phyloP scores from a whole-genome alignment of 805 yeast genomes.

The Priceomyces fermenticarens region DNA sequence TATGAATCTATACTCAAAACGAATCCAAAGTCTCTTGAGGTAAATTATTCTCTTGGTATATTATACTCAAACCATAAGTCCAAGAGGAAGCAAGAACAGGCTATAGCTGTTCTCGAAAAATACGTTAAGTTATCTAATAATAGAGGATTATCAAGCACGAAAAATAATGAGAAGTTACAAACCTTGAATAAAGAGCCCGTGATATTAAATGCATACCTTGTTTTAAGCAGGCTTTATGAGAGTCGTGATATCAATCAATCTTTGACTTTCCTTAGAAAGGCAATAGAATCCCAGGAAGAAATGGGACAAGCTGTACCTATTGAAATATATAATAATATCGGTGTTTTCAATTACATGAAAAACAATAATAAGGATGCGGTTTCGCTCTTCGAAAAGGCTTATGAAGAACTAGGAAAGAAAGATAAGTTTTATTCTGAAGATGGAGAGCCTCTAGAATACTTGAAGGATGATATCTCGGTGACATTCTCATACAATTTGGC shows the following conservation, averaged over 20 bases:
- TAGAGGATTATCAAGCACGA: conserved; percentile 27
- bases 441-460: conserved; percentile 26
- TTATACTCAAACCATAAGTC: conserved; percentile 53
- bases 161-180: conserved; percentile 17
- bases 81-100: conserved; percentile 43
- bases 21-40: conserved; percentile 69
- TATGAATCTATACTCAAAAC: conserved; percentile 71
- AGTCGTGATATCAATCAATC: conserved; percentile 64
- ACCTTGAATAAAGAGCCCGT: conserved; percentile 50
- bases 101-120: conserved; percentile 64
- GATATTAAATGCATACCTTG: conserved; percentile 60
- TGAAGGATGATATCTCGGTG: conserved; percentile 27
- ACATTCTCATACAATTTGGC: conserved; percentile 65
- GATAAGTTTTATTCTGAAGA: conserved; percentile 37
- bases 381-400: conserved; percentile 51
- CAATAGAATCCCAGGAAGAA: conserved; percentile 49
- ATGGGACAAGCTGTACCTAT: conserved; percentile 47
- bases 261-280: conserved; percentile 56
- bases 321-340: conserved; percentile 76
- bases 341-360: conserved; percentile 72
- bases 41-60: conserved; percentile 71
- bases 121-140: conserved; percentile 64
- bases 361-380: conserved; percentile 59
- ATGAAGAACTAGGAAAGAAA: conserved; percentile 29
- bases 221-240: conserved; percentile 71